Evolutionary conservation across 331 rosid species (phyloP).

Genomic region (Rosa hybrid): DNA sequence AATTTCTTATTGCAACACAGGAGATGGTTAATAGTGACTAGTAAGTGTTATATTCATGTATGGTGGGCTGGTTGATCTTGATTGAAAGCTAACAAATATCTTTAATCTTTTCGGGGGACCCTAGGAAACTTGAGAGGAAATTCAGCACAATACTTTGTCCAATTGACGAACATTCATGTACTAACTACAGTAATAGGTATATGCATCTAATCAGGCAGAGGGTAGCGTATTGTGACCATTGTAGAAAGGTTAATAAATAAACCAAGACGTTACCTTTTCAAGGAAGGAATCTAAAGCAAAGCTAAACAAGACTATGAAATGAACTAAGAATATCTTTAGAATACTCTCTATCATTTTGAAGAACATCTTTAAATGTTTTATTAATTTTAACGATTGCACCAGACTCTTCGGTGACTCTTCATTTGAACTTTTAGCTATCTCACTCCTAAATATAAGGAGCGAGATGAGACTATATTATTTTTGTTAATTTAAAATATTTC

Average conservation of each 20-base stretch:
- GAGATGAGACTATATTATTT: too few species aligned
- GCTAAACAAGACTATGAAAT: not conserved
- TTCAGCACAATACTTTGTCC: not conserved
- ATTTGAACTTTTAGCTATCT: too few species aligned
- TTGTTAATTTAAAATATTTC: too few species aligned
- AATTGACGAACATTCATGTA: slow-evolving; percentile 9
- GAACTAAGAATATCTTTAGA: too few species aligned
- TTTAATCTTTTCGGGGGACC: not conserved
- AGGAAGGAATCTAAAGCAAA: slow-evolving; percentile 8
- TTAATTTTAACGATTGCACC: too few species aligned
- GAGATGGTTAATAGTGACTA: not conserved
- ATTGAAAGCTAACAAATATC: not conserved
- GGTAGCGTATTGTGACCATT: slow-evolving; percentile 13
- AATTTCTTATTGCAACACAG: not conserved
- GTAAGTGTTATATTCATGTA: not conserved
- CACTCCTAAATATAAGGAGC: too few species aligned
- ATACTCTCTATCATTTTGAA: too few species aligned
- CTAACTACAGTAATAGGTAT: not conserved
- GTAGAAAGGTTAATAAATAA: not conserved
- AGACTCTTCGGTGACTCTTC: too few species aligned
- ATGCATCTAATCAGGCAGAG: not conserved
- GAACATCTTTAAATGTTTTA: too few species aligned
- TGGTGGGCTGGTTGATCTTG: not conserved
- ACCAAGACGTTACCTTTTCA: slow-evolving; percentile 20
- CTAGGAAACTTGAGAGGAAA: slow-evolving; percentile 13